A percentile compares a stretch with the other conserved stretches of the same genome.
Evolutionary conservation across 495 filamentous ascomycete species (phyloP).

Genomic region (Xylaria palmicola): DNA sequence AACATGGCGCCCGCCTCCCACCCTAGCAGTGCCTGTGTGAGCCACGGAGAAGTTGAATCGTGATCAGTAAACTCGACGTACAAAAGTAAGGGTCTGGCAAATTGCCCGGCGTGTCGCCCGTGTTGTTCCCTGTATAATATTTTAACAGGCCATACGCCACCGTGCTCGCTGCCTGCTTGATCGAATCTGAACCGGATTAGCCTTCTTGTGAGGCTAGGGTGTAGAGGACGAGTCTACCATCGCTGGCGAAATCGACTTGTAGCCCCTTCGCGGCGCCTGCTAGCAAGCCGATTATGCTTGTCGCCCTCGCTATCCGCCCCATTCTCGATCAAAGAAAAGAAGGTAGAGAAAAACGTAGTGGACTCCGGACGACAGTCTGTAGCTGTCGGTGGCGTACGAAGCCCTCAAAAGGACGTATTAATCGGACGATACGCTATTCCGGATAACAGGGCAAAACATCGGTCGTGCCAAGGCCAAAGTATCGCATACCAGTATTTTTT

Average conservation of each 20-base stretch:
- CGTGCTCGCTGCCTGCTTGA: conserved; percentile 44
- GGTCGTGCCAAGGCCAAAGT: background rate
- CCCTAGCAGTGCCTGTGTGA: conserved; percentile 45
- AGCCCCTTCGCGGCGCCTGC: background rate
- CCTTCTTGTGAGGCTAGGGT: background rate
- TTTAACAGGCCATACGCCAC: conserved; percentile 47
- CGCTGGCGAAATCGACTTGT: conserved; percentile 9
- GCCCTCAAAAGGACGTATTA: background rate
- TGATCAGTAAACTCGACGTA: conserved; percentile 16
- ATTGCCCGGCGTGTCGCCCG: conserved; percentile 70
- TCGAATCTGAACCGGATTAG: conserved; percentile 31
- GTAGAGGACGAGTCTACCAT: background rate
- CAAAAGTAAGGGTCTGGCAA: conserved; percentile 75
- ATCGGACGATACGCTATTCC: background rate
- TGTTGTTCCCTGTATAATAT: conserved; percentile 69
- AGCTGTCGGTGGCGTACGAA: too few relatives aligned
- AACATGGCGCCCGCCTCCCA: conserved; percentile 81
- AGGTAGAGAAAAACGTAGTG: background rate
- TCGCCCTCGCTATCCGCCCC: background rate
- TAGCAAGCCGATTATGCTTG: background rate
- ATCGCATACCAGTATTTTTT: background rate
- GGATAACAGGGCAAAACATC: background rate
- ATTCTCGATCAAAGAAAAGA: background rate
- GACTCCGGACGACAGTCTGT: background rate
- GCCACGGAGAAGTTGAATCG: background rate